Conservation (phyloP, 2,329 filamentous ascomycete genomes). For the Penicillium crustosum region DNA sequence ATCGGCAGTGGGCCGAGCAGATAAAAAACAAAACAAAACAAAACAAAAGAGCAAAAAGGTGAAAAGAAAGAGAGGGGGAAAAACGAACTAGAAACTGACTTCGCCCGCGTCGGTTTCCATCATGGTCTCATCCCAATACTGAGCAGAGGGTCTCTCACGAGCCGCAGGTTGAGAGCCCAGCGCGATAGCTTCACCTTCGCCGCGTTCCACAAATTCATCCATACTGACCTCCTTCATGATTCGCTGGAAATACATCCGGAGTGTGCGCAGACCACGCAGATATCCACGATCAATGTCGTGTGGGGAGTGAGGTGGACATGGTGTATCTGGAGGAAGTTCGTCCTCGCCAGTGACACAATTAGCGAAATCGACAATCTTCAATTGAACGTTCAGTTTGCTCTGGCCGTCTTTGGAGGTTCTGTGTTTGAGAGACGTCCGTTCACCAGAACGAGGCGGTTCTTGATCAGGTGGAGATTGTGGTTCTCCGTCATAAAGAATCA, state of each 20-base stretch:
- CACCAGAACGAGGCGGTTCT: conserved; percentile 23
- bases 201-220: conserved; percentile 46
- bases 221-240: conserved; percentile 75
- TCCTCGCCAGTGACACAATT: conserved; percentile 94
- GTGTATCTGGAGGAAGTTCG: conserved; percentile 53
- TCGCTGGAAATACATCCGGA: conserved; percentile 79
- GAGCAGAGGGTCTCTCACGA: conserved; percentile 32
- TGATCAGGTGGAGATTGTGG: conserved; percentile 28
- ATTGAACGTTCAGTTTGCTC: conserved; percentile 56
- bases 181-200: conserved; percentile 44
- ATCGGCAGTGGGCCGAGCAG: conserved; percentile 6
- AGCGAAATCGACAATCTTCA: conserved; percentile 98
- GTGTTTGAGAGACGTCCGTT: conserved; percentile 36
- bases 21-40: neutral
- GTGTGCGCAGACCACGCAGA: conserved; percentile 74
- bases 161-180: conserved; percentile 36
- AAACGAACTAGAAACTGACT: conserved; percentile 40
- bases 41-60: neutral
- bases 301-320: conserved; percentile 79
- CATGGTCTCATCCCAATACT: conserved; percentile 44
- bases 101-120: conserved; percentile 46
- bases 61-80: neutral
- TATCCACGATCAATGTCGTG: conserved; percentile 84
- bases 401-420: conserved; percentile 38
- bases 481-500: conserved; percentile 95